Evolutionary conservation across 225 moss, liverwort and hornwort species (phyloP), one percentile per base, ranked within the genome.

Genomic region (Marchantia paleacea): DNA sequence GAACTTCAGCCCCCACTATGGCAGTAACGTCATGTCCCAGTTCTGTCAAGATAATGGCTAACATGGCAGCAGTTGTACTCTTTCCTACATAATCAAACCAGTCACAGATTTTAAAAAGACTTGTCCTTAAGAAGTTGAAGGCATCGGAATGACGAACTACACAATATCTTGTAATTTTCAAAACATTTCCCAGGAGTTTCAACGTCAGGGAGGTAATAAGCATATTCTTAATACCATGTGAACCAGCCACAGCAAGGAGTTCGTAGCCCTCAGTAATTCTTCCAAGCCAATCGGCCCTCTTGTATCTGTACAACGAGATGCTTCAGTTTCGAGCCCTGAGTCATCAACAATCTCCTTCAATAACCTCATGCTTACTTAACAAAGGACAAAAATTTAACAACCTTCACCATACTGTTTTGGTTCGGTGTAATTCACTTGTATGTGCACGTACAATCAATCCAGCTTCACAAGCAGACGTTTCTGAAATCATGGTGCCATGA

Each of bases 1-100:
- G 95, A 81, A 95, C 99, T 82, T 94, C 90, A 81, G 99, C 99
- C 79, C 95, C 99, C 30, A 99, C 94, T 73, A 99, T 84, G 25
- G 91, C 99, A 76, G 92, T 89, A 22, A 99, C 78, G 80, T 99
- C 92, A 69, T 99, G 91, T 64, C 91, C 91, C 83, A 99, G 84
- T 54, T 79, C 85, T 30, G 75, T 83, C 63, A 99, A 73, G 50
- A 89, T 92, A n/a, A 89, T 85, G 52, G 90, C 85, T 86, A 96
- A 74, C 96, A 96, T 96, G 74, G 94, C 96, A 55, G 92, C 84
- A 20, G 94, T 92, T 54, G 91, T 94, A 72, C 91, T 97, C 87
- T 97, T 93, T 66, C 97, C 97, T 97, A 80, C 15, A 88, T 39
- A 76, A 61, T 75, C 53, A 75, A 75, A 80, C 66, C 20, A 71